phyloP scores from a whole-genome alignment of 495 filamentous ascomycete species.

The Neurospora sublineolata region DNA sequence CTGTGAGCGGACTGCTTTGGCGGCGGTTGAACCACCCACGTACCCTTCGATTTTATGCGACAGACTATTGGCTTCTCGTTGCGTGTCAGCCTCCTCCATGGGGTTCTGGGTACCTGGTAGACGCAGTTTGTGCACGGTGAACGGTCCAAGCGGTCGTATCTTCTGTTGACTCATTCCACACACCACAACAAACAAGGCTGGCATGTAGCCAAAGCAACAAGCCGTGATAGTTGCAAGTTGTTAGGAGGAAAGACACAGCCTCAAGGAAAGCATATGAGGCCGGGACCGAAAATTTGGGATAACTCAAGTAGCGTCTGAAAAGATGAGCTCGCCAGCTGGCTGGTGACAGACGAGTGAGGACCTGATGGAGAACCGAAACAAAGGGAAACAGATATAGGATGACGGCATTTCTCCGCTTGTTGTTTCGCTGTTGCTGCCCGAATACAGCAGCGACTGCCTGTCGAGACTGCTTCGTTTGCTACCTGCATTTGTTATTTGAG shows the following conservation, averaged over 20 bases:
- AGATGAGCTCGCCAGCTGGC: slow-evolving; percentile 1
- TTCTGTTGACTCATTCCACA: background rate
- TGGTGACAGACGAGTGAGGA: slow-evolving; percentile 10
- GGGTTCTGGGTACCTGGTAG: background rate
- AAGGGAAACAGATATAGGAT: slow-evolving; percentile 16
- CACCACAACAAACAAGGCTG: background rate
- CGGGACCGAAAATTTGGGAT: background rate
- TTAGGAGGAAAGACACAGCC: background rate
- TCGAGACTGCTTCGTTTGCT: slow-evolving; percentile 14
- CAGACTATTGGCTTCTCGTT: background rate
- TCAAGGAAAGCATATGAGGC: background rate
- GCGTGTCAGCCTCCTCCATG: background rate
- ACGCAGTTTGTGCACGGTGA: background rate
- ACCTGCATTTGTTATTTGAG: background rate
- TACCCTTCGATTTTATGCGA: background rate
- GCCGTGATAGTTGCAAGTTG: background rate
- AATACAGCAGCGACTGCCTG: slow-evolving; percentile 23
- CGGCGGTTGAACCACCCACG: background rate
- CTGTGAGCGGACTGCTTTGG: background rate
- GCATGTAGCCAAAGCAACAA: background rate
- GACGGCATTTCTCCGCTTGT: slow-evolving; percentile 23
- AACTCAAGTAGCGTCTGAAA: background rate
- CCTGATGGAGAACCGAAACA: slow-evolving; percentile 9
- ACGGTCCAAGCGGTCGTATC: background rate
- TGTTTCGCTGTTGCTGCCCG: slow-evolving; percentile 38